Evolutionary conservation across 2,329 filamentous ascomycete genomes (phyloP).

Genomic region (Pseudogymnoascus verrucosus): DNA sequence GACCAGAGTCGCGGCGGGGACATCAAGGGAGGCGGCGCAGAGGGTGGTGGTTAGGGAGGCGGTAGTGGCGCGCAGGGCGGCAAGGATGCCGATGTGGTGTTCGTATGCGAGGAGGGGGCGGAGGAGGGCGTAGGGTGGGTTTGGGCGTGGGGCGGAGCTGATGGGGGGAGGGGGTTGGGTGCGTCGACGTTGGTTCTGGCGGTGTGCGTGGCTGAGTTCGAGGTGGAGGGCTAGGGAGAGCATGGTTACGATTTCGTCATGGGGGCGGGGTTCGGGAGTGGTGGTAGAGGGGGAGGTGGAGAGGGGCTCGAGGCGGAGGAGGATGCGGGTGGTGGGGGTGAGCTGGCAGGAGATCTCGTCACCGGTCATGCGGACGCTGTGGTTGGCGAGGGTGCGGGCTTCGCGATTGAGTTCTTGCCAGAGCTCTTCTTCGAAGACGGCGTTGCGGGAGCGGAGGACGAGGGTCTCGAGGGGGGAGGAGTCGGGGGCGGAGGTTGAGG

Average conservation of each 20-base stretch:
- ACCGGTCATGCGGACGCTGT: conserved; percentile 58
- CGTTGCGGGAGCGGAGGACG: conserved; percentile 69
- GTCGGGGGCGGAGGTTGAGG: conserved; percentile 45
- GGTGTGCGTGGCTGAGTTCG: conserved; percentile 71
- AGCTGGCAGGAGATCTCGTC: conserved; percentile 48
- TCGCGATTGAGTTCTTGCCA: conserved; percentile 87
- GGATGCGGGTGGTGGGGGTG: conserved; percentile 46
- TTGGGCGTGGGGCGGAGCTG: conserved; percentile 38
- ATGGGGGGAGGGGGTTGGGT: conserved; percentile 53
- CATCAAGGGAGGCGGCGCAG: too few species aligned
- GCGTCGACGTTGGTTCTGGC: conserved; percentile 62
- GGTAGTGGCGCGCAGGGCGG: too few species aligned
- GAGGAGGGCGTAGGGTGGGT: too few species aligned
- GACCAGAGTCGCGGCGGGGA: too few species aligned
- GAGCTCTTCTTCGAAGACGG: conserved; percentile 75
- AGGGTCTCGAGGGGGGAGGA: conserved; percentile 56
- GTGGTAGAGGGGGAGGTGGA: conserved; percentile 35
- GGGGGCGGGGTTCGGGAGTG: conserved; percentile 28
- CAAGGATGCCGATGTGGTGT: too few species aligned
- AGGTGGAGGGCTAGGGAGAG: conserved; percentile 63
- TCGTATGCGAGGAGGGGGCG: too few species aligned
- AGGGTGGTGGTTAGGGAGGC: too few species aligned
- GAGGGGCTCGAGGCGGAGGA: conserved; percentile 59
- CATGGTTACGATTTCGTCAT: conserved; percentile 52
- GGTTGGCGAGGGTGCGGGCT: conserved; percentile 61